Conservation (phyloP, 306 rosid genomes). For the Neltuma alba region DNA sequence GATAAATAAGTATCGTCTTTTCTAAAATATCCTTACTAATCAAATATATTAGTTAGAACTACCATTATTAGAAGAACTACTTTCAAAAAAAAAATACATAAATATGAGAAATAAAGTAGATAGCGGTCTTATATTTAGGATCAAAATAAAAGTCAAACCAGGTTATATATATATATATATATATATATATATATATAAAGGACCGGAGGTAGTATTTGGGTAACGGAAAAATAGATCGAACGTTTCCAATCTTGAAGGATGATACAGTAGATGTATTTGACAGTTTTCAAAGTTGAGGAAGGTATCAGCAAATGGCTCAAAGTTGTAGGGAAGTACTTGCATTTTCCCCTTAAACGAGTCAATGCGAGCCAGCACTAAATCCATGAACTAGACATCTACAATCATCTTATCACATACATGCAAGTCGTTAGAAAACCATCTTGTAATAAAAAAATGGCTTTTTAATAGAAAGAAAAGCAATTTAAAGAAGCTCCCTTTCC, state of each 20-base stretch:
- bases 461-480: neutral
- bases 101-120: too few species aligned
- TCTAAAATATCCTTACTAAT: too few species aligned
- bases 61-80: too few species aligned
- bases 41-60: too few species aligned
- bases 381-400: constrained; percentile 21
- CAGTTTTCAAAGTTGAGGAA: neutral
- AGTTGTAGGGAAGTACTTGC: neutral
- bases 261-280: neutral
- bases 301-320: neutral
- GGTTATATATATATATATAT: too few species aligned
- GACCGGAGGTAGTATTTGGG: too few species aligned
- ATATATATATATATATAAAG: too few species aligned
- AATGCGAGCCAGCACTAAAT: neutral
- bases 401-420: neutral
- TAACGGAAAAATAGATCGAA: neutral
- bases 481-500: neutral
- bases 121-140: too few species aligned
- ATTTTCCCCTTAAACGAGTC: neutral
- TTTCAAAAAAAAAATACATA: too few species aligned
- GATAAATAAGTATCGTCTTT: too few species aligned
- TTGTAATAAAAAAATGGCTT: constrained; percentile 23
- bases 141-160: too few species aligned
- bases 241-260: neutral
- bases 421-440: constrained; percentile 15